Conservation (phyloP, 805 yeast genomes). For the Teunomyces panamensis region DNA sequence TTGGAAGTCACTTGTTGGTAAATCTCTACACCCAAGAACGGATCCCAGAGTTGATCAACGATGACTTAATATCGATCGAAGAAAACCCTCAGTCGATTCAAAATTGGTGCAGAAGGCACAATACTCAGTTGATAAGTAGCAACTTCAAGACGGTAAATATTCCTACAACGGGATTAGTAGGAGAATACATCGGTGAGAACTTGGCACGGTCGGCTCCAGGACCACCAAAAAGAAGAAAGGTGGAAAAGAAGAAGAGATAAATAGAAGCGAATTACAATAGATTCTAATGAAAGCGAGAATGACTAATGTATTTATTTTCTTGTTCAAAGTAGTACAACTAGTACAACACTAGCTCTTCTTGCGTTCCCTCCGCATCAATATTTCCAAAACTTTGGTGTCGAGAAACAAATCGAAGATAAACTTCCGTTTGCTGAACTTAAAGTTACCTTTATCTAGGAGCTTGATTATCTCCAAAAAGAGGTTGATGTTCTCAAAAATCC, state of each 20-base stretch:
- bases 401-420: constrained; percentile 63
- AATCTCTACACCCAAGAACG: constrained; percentile 33
- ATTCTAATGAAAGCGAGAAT: background rate
- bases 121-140: constrained; percentile 30
- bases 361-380: constrained; percentile 45
- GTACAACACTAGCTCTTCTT: constrained; percentile 11
- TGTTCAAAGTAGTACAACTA: background rate
- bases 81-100: constrained; percentile 39
- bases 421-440: constrained; percentile 59
- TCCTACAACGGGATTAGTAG: constrained; percentile 16
- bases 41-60: constrained; percentile 35
- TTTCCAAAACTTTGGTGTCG: constrained; percentile 51
- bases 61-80: constrained; percentile 34
- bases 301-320: background rate
- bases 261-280: background rate
- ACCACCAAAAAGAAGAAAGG: background rate
- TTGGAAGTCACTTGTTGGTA: constrained; percentile 19
- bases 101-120: constrained; percentile 37
- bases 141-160: constrained; percentile 33
- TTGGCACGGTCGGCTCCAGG: background rate
- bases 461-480: constrained; percentile 51
- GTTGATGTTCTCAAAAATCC: constrained; percentile 52
- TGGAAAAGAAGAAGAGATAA: background rate
- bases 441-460: constrained; percentile 56
- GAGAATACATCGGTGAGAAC: constrained; percentile 8